Evolutionary conservation across 192 early-diverging fungal species (phyloP).

Genomic region (Podila clonocystis): DNA sequence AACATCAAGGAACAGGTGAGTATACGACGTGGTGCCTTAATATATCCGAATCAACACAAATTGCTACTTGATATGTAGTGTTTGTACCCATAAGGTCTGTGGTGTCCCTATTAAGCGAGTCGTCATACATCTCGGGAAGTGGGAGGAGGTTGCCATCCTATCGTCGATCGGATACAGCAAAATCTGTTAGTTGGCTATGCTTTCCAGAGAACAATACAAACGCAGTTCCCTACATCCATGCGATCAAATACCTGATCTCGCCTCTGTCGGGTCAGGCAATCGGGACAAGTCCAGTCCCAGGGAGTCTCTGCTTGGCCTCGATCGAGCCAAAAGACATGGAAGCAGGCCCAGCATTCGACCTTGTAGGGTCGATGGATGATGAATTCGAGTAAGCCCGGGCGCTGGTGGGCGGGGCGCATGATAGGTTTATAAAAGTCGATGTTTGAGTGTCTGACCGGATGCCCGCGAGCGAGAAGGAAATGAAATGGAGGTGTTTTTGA

Average conservation of each 20-base stretch:
- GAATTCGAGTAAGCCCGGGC: slow-evolving; percentile 27
- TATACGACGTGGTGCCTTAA: not conserved
- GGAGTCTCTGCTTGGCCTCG: slow-evolving; percentile 21
- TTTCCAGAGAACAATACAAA: not conserved
- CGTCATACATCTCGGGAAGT: slow-evolving; percentile 45
- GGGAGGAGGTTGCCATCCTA: slow-evolving; percentile 43
- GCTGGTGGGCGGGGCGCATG: slow-evolving; percentile 19
- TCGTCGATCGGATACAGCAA: not conserved
- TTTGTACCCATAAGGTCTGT: slow-evolving; percentile 20
- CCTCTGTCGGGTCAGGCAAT: slow-evolving; percentile 29
- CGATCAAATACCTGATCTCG: slow-evolving; percentile 18
- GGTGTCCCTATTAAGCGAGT: slow-evolving; percentile 27
- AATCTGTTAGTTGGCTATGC: not conserved
- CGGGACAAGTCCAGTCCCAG: slow-evolving; percentile 41
- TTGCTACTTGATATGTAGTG: not conserved
- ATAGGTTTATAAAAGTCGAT: not conserved
- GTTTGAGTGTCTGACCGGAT: not conserved
- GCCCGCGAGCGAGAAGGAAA: too few species aligned
- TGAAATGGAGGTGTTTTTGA: too few species aligned
- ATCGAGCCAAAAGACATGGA: slow-evolving; percentile 28
- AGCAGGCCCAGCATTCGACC: slow-evolving; percentile 43
- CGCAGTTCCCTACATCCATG: not conserved
- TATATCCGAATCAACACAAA: not conserved
- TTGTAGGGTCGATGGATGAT: slow-evolving; percentile 29
- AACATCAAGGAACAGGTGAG: not conserved